A percentile compares a stretch with the other conserved stretches of the same genome.
Evolutionary conservation across 805 yeast species (phyloP).

Genomic region (Allodekkera sacchari): DNA sequence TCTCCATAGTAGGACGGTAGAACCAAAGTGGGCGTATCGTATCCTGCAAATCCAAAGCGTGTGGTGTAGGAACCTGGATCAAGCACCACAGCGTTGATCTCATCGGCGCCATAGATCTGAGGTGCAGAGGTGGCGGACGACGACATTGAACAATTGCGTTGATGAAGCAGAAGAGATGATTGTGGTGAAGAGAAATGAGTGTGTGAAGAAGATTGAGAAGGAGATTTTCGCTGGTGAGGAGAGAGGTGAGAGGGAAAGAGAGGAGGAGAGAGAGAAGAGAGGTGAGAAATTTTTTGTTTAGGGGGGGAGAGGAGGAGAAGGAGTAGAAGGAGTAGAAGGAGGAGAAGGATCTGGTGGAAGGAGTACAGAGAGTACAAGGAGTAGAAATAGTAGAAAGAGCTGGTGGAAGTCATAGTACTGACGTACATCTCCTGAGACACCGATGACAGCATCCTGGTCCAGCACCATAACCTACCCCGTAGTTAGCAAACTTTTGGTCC

Average conservation of each 20-base stretch:
- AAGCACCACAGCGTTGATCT: constrained; percentile 80
- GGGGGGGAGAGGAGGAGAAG: not conserved
- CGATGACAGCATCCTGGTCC: no score
- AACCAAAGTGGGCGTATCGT: constrained; percentile 72
- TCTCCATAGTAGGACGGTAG: constrained; percentile 63
- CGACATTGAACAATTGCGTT: constrained; percentile 4
- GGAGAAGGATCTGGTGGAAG: not conserved
- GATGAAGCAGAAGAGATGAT: not conserved
- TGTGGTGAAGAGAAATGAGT: not conserved
- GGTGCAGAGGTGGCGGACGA: constrained; percentile 29
- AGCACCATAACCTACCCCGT: no score
- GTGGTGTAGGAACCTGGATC: constrained; percentile 87
- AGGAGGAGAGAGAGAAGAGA: not conserved
- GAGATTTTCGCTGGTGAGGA: not conserved
- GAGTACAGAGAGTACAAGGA: not conserved
- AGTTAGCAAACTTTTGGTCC: no score
- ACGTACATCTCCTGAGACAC: no score
- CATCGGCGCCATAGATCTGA: constrained; percentile 62
- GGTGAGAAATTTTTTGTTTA: not conserved
- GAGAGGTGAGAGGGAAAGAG: not conserved
- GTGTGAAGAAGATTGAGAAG: not conserved
- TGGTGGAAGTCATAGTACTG: no score
- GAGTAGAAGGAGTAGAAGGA: no score
- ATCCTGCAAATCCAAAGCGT: constrained; percentile 87
- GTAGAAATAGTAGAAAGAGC: no score